phyloP scores from a whole-genome alignment of 371 early-diverging fungal species.

The Mortierella sp. region DNA sequence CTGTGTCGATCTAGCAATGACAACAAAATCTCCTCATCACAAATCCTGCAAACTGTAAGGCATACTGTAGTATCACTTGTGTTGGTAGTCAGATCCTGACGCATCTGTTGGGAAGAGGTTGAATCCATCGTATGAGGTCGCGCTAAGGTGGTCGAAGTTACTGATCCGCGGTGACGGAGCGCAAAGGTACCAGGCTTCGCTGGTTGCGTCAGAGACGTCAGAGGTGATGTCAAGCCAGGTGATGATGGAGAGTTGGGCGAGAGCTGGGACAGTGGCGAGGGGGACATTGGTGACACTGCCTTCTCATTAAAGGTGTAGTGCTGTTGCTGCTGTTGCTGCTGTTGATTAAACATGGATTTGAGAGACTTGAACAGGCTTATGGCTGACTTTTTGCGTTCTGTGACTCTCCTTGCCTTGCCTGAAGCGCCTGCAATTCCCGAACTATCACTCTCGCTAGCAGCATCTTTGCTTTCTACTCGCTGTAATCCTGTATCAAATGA shows the following conservation, averaged over 20 bases:
- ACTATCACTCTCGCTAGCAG: slow-evolving; percentile 50
- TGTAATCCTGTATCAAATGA: slow-evolving; percentile 43
- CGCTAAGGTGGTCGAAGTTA: slow-evolving; percentile 15
- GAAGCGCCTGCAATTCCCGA: slow-evolving; percentile 24
- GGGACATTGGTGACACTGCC: slow-evolving; percentile 27
- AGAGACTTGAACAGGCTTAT: slow-evolving; percentile 43
- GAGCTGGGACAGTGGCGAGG: slow-evolving; percentile 27
- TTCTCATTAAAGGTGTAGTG: slow-evolving; percentile 12
- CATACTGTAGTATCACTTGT: slow-evolving; percentile 8
- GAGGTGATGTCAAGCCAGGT: slow-evolving; percentile 17
- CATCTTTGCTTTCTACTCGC: slow-evolving; percentile 43
- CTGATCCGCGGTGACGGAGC: slow-evolving; percentile 39
- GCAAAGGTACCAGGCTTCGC: slow-evolving; percentile 30
- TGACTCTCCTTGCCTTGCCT: slow-evolving; percentile 18
- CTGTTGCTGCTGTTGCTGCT: slow-evolving; percentile 24
- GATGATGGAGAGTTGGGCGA: slow-evolving; percentile 38
- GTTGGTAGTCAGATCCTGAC: neutral
- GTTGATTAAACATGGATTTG: slow-evolving; percentile 50
- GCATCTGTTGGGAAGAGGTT: slow-evolving; percentile 10
- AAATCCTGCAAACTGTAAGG: slow-evolving; percentile 53
- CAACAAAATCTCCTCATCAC: slow-evolving; percentile 48
- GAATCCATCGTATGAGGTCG: slow-evolving; percentile 44
- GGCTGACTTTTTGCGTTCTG: slow-evolving; percentile 39
- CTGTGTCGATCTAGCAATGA: slow-evolving; percentile 53
- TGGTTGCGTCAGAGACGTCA: neutral